phyloP scores from a whole-genome alignment of 129 eudicot genomes.

The Flaveria trinervia region DNA sequence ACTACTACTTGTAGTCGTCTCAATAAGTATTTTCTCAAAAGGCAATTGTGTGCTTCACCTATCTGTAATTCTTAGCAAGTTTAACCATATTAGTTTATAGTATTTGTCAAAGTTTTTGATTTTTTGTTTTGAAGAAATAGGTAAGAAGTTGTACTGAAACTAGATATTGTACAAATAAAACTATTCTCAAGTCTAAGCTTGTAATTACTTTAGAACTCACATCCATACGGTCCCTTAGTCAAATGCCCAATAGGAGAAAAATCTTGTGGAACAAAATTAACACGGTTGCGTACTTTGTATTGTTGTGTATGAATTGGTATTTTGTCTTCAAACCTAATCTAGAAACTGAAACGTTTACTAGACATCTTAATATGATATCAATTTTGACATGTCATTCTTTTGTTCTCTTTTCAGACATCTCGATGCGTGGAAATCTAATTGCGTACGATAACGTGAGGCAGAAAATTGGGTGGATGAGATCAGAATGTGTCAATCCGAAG shows the following conservation, averaged over 20 bases:
- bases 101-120: not conserved
- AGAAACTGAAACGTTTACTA: too few relatives aligned
- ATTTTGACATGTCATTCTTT: slow-evolving; percentile 3
- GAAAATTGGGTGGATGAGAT: slow-evolving; percentile 72
- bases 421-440: slow-evolving; percentile 66
- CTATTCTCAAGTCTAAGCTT: not conserved
- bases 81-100: not conserved
- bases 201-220: too few relatives aligned
- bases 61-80: not conserved
- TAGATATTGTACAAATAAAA: too few relatives aligned
- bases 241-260: too few relatives aligned
- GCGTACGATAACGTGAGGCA: slow-evolving; percentile 69
- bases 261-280: too few relatives aligned
- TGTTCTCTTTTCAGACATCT: slow-evolving; percentile 53
- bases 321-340: too few relatives aligned
- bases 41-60: not conserved
- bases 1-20: not conserved
- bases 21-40: not conserved
- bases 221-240: too few relatives aligned
- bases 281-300: too few relatives aligned
- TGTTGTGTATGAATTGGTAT: too few relatives aligned
- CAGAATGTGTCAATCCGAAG: slow-evolving; percentile 56
- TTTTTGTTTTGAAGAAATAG: not conserved
- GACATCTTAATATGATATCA: not conserved
- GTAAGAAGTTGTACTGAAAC: not conserved